Percentiles rank a stretch among this genome's conserved stretches.
Evolutionary conservation across 2,329 filamentous ascomycete genomes (phyloP).

Genomic region (Apiospora kogelbergensis): DNA sequence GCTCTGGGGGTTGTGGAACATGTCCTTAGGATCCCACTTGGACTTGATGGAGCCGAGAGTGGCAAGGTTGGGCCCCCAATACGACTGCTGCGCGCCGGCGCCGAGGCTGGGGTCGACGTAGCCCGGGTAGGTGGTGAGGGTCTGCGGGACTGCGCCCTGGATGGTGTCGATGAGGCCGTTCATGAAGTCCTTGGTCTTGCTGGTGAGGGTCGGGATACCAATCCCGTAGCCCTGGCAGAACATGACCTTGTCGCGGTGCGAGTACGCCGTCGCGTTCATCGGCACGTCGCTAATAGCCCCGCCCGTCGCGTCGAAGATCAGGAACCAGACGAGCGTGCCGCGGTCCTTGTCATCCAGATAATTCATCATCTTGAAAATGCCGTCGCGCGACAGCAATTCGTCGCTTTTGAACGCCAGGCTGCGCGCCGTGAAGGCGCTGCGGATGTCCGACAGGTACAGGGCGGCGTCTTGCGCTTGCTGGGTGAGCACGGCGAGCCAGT

Average conservation of each 20-base stretch:
- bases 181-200: constrained; percentile 51
- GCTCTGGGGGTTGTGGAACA: constrained; percentile 62
- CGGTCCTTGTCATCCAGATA: constrained; percentile 51
- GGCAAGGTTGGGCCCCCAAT: constrained; percentile 55
- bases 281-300: constrained; percentile 59
- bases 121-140: constrained; percentile 58
- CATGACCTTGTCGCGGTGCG: constrained; percentile 63
- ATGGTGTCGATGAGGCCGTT: constrained; percentile 49
- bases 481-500: constrained; percentile 62
- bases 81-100: constrained; percentile 46
- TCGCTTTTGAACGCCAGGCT: constrained; percentile 53
- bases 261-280: constrained; percentile 57
- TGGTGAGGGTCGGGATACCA: constrained; percentile 44
- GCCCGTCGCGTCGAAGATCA: constrained; percentile 62
- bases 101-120: constrained; percentile 57
- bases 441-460: constrained; percentile 46
- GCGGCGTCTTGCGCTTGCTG: constrained; percentile 50
- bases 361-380: constrained; percentile 50
- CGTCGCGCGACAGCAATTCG: constrained; percentile 45
- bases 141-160: constrained; percentile 34
- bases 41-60: constrained; percentile 49
- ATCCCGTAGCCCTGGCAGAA: constrained; percentile 64
- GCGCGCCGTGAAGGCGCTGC: constrained; percentile 56
- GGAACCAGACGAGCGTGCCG: constrained; percentile 57
- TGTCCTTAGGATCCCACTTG: constrained; percentile 50